These are phyloP conservation scores for Anthoceros angustus DNA, from an alignment of 225 moss, liverwort and hornwort species.

Conservation along the genomic window DNA sequence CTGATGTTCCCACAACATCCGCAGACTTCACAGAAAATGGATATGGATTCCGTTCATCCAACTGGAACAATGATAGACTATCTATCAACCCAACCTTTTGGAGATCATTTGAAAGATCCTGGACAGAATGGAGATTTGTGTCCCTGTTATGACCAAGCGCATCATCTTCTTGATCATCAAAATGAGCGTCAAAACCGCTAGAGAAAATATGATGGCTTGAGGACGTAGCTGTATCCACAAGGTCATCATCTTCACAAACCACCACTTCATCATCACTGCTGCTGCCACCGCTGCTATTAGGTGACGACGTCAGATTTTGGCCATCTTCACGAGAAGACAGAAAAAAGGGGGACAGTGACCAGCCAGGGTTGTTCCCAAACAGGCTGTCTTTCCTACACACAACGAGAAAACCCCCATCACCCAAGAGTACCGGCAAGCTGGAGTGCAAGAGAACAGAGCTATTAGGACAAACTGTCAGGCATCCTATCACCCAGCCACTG, in stretches of 20 bases:
- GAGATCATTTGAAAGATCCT: constrained; percentile 47
- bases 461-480: constrained; percentile 24
- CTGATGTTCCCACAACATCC: constrained; percentile 25
- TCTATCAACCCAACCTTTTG: constrained; percentile 57
- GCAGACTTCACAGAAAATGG: constrained; percentile 10
- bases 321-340: constrained; percentile 54
- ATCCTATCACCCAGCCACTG: constrained; percentile 55
- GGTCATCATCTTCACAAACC: constrained; percentile 81
- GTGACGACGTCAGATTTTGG: constrained; percentile 44
- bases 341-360: constrained; percentile 57
- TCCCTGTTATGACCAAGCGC: constrained; percentile 23
- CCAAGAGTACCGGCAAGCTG: constrained; percentile 87
- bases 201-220: constrained; percentile 16
- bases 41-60: constrained; percentile 17
- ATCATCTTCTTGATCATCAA: constrained; percentile 30
- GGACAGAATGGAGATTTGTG: constrained; percentile 28
- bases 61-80: constrained; percentile 38
- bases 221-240: constrained; percentile 83
- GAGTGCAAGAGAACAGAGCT: constrained; percentile 10
- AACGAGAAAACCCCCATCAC: constrained; percentile 34
- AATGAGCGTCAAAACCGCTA: constrained; percentile 19
- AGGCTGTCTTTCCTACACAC: neutral
- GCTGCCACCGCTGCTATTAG: constrained; percentile 85
- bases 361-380: constrained; percentile 49
- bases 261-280: constrained; percentile 97